Percentiles rank a stretch among this genome's conserved stretches.
Evolutionary conservation across 129 eudicot genomes (phyloP).

Genomic region (Scalesia atractyloides): DNA sequence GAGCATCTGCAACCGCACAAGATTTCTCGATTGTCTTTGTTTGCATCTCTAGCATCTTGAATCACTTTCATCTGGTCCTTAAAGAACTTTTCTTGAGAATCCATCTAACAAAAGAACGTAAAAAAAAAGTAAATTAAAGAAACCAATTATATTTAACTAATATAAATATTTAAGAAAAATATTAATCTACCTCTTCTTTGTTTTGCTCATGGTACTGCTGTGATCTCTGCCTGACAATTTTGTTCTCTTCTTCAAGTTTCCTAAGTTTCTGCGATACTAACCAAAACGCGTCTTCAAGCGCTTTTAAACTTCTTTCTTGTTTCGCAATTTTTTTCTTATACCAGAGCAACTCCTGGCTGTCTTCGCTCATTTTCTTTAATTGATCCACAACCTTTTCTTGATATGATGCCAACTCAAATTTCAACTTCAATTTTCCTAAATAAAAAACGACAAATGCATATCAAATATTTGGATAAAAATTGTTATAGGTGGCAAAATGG

Average conservation of each 20-base stretch:
- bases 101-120: conserved; percentile 51
- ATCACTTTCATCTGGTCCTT: conserved; percentile 56
- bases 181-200: conserved; percentile 63
- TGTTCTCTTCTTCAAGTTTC: conserved; percentile 51
- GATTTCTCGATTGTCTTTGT: conserved; percentile 54
- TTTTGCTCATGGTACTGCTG: conserved; percentile 57
- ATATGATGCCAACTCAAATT: conserved; percentile 66
- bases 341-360: conserved; percentile 61
- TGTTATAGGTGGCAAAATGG: neutral
- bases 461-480: neutral
- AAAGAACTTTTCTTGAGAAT: conserved; percentile 63
- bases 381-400: conserved; percentile 61
- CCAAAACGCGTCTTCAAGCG: conserved; percentile 55
- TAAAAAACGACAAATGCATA: conserved; percentile 11
- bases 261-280: conserved; percentile 52
- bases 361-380: conserved; percentile 71
- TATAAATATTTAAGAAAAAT: neutral
- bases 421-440: conserved; percentile 69
- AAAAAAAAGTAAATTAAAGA: neutral
- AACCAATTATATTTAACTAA: neutral
- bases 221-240: conserved; percentile 56
- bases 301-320: conserved; percentile 54
- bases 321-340: conserved; percentile 57
- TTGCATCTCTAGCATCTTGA: conserved; percentile 48
- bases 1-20: conserved; percentile 31